Base-by-base conservation (phyloP, 495 filamentous ascomycete genomes). In the Penicillium parvum region DNA sequence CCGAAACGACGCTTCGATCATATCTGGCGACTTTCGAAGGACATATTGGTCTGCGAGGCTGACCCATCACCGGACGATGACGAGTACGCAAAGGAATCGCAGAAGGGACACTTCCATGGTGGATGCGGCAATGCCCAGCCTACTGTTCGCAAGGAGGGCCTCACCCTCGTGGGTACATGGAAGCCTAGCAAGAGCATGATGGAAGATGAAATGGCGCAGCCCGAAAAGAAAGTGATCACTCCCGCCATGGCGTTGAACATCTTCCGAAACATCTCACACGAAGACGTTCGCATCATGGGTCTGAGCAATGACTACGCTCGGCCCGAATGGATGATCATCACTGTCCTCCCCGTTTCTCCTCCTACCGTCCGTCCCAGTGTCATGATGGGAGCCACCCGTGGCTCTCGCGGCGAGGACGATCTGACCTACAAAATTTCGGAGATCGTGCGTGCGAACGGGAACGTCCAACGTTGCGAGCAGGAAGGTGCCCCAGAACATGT, bases 391-490 rank as follows among this genome's bases (percentile, higher is more conserved):
- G 86, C 57, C 33, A 81, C 77, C 26, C 84, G 86, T 51, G 92
- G 91, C 45, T 76, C 88, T 65, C 84, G 92, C 33, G 90, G 91
- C 57, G 92, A 99, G 63, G 92, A 99, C 61, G 92, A 99, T 75
- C 73, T 99, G 75, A 99, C 92, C 0, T 97, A 95, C 73, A 99
- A 99, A 65, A 72, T 99, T 32, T 89, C 90, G 49, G 92, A 99
- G 67, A 96, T 99, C 59, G 90, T 99, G 45, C 90, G 92, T 50
- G 92, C 94, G 40, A 99, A 97, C 70, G 83, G 85, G 52, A 96
- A 95, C 52, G 90, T 99, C 21, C 79, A 84, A 28, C 82, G 89
- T 40, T 90, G 89, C 32, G 83, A 92, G 44, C 77, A 83, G 32
- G 88, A 96, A 61, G 90, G 91, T 28, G 87, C 91, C 3, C 90